A percentile compares a stretch with the other conserved stretches of the same genome.
phyloP scores from a whole-genome alignment of 352 stramenopile species.

The Phytophthora pluvialis region DNA sequence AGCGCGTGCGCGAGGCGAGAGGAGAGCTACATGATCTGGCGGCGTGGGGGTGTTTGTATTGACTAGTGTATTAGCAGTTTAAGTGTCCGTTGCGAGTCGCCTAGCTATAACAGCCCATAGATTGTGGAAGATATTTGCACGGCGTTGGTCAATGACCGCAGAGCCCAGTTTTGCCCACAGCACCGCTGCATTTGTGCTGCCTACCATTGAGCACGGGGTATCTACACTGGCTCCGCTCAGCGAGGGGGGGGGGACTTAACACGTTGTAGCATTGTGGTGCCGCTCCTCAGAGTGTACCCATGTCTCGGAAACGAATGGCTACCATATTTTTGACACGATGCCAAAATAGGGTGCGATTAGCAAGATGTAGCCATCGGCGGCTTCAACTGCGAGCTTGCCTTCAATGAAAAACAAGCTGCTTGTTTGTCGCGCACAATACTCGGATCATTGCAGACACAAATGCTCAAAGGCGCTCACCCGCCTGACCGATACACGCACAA shows the following conservation, averaged over 20 bases:
- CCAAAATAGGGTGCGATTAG: slow-evolving; percentile 21
- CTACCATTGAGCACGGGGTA: not conserved
- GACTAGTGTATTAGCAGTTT: not conserved
- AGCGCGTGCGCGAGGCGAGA: not conserved
- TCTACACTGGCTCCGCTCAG: not conserved
- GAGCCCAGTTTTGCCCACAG: not conserved
- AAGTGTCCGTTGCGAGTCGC: not conserved
- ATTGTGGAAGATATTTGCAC: slow-evolving; percentile 10
- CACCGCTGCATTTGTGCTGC: not conserved
- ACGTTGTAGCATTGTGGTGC: slow-evolving; percentile 23
- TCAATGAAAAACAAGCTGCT: too few species aligned
- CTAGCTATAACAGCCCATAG: slow-evolving; percentile 1
- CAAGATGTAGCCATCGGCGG: slow-evolving; percentile 23
- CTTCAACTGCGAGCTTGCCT: not conserved
- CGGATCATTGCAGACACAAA: not conserved
- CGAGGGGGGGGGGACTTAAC: not conserved
- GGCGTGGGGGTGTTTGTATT: slow-evolving; percentile 4
- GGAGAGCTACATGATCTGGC: not conserved
- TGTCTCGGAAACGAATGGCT: slow-evolving; percentile 21
- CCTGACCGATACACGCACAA: slow-evolving; percentile 36
- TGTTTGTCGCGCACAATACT: too few species aligned
- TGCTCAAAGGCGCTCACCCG: not conserved
- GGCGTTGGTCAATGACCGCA: not conserved
- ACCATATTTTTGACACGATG: slow-evolving; percentile 8
- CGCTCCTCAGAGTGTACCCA: slow-evolving; percentile 12